These are phyloP conservation scores for Phaeotremella fagi DNA, from an alignment of 768 basidiomycete species.

Conservation along the genomic window DNA sequence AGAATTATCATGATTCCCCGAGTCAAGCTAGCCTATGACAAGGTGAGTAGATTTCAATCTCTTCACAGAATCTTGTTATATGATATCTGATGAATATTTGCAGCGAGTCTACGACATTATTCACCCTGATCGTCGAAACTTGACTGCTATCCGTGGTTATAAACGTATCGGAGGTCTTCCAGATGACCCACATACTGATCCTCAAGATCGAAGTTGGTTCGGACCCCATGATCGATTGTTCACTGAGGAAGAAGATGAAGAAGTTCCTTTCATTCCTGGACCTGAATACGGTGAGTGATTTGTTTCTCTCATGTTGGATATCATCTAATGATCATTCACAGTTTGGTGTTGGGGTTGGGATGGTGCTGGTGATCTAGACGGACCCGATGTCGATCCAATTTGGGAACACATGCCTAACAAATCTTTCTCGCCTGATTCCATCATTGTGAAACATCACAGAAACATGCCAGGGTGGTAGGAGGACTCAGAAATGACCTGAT, in stretches of 20 bases:
- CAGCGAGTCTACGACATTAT: slow-evolving; percentile 93
- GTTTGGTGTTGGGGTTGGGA: slow-evolving; percentile 99
- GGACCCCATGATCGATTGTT: slow-evolving; percentile 95
- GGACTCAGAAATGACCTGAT: background rate
- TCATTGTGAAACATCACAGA: slow-evolving; percentile 61
- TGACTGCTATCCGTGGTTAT: slow-evolving; percentile 94
- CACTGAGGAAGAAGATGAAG: slow-evolving; percentile 75
- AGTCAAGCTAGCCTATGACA: slow-evolving; percentile 93
- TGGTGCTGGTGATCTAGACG: slow-evolving; percentile 94
- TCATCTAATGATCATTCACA: slow-evolving; percentile 42
- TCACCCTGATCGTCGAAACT: slow-evolving; percentile 81
- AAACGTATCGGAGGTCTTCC: slow-evolving; percentile 91
- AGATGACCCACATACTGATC: slow-evolving; percentile 92
- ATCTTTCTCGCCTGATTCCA: slow-evolving; percentile 58
- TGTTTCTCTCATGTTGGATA: background rate
- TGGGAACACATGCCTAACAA: slow-evolving; percentile 77
- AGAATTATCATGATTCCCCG: slow-evolving; percentile 96
- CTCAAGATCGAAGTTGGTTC: slow-evolving; percentile 96
- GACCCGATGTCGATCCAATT: slow-evolving; percentile 94
- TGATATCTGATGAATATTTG: background rate
- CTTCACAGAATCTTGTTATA: background rate
- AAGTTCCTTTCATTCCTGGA: slow-evolving; percentile 69
- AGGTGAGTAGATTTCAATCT: slow-evolving; percentile 50
- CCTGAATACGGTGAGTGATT: slow-evolving; percentile 73
- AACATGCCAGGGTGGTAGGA: slow-evolving; percentile 24